Evolutionary conservation across 140 eudicot species (phyloP).

Genomic region (Erigeron philadelphicus): DNA sequence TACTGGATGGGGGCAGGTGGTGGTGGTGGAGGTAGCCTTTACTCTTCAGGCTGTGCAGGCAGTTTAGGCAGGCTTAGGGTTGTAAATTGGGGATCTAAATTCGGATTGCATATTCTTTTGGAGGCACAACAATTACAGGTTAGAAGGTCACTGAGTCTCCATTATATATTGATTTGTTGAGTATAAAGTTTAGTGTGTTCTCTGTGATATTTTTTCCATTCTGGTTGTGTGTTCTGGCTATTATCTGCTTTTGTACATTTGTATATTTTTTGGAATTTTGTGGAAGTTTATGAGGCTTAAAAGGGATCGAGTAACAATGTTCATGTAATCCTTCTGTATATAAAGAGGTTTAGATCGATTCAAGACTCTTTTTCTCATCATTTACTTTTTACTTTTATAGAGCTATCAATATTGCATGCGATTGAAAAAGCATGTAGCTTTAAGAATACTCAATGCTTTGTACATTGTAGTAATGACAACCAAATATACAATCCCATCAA

Average conservation of each 20-base stretch:
- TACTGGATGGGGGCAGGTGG: slow-evolving; percentile 18
- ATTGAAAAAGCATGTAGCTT: slow-evolving; percentile 2
- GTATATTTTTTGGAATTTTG: slow-evolving; percentile 32
- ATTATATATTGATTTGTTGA: slow-evolving; percentile 51
- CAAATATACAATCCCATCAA: slow-evolving; percentile 29
- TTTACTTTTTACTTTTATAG: slow-evolving; percentile 3
- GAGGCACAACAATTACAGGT: slow-evolving; percentile 40
- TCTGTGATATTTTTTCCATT: slow-evolving; percentile 7
- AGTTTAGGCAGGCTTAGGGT: slow-evolving; percentile 22
- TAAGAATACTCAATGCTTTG: slow-evolving; percentile 24
- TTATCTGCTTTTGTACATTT: slow-evolving; percentile 33
- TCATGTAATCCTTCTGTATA: slow-evolving; percentile 39
- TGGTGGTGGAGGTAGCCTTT: slow-evolving; percentile 28
- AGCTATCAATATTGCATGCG: neutral
- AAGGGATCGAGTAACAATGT: slow-evolving; percentile 25
- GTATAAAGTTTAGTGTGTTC: slow-evolving; percentile 38
- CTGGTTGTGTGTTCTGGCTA: slow-evolving; percentile 18
- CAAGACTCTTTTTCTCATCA: slow-evolving; percentile 13
- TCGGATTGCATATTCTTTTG: slow-evolving; percentile 59
- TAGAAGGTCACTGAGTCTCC: slow-evolving; percentile 40
- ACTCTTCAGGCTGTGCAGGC: neutral
- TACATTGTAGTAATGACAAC: slow-evolving; percentile 26
- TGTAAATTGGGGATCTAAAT: slow-evolving; percentile 30
- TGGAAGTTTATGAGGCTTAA: slow-evolving; percentile 32
- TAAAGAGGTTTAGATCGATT: slow-evolving; percentile 37